Conservation (phyloP, 805 yeast genomes). For the Cyberlindnera samutprakarnensis region DNA sequence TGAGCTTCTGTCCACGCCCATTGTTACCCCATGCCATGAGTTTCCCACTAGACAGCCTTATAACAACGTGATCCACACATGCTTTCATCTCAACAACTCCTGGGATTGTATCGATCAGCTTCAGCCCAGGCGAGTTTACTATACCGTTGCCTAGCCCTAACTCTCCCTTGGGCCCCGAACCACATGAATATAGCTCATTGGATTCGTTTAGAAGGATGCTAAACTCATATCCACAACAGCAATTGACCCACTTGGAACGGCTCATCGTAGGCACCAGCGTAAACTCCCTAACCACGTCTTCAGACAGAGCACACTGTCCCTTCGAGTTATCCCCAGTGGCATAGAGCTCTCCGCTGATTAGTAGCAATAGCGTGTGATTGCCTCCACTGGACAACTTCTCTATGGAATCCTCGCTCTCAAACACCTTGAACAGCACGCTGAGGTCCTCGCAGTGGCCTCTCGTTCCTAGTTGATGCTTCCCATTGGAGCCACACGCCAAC, state of each 20-base stretch:
- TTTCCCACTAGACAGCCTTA: conserved; percentile 32
- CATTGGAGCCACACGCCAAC: conserved; percentile 78
- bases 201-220: conserved; percentile 39
- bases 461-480: conserved; percentile 66
- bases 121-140: background rate
- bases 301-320: conserved; percentile 48
- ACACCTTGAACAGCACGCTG: conserved; percentile 18
- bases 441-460: conserved; percentile 42
- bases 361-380: conserved; percentile 66
- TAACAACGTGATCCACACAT: conserved; percentile 40
- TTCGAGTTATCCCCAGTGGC: conserved; percentile 51
- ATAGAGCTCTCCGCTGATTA: conserved; percentile 43
- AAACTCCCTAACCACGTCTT: conserved; percentile 15
- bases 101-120: background rate
- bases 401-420: conserved; percentile 20
- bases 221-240: conserved; percentile 79
- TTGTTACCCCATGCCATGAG: conserved; percentile 65
- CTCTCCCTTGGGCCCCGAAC: conserved; percentile 68
- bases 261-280: conserved; percentile 7
- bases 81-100: conserved; percentile 19
- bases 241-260: conserved; percentile 32
- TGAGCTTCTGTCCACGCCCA: conserved; percentile 45
- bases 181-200: conserved; percentile 43
- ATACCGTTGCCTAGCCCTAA: conserved; percentile 42
- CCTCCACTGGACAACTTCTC: conserved; percentile 68